These are phyloP conservation scores for Trichoderma oligosporum DNA, from an alignment of 2,329 filamentous ascomycete genomes.

Conservation along the genomic window DNA sequence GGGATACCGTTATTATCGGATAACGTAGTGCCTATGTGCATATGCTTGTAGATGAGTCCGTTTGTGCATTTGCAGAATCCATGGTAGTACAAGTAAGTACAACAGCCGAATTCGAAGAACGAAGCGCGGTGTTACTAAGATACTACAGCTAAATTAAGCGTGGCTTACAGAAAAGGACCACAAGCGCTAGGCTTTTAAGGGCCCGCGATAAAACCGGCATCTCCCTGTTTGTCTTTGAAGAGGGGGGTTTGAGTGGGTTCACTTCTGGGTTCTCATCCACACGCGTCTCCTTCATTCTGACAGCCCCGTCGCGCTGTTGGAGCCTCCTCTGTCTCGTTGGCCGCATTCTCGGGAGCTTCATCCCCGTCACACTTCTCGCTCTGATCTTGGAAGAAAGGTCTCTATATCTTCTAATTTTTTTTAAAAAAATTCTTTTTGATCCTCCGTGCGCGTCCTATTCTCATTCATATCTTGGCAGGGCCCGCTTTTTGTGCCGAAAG, in stretches of 20 bases:
- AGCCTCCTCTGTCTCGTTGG: not conserved
- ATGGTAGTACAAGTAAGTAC: not conserved
- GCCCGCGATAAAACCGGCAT: constrained; percentile 11
- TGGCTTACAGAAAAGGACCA: not conserved
- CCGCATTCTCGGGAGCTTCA: not conserved
- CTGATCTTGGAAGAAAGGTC: not conserved
- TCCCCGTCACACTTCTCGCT: not conserved
- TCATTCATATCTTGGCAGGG: not conserved
- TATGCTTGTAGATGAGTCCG: too few species aligned
- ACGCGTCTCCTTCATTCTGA: constrained; percentile 18
- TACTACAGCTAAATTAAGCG: not conserved
- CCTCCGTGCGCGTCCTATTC: not conserved
- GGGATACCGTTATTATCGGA: not conserved
- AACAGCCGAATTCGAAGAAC: not conserved
- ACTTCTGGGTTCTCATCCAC: constrained; percentile 15
- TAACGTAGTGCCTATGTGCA: too few species aligned
- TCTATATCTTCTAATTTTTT: not conserved
- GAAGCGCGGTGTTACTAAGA: not conserved
- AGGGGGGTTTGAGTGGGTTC: too few species aligned
- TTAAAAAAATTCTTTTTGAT: too few species aligned
- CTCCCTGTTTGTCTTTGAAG: constrained; percentile 17
- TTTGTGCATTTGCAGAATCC: too few species aligned
- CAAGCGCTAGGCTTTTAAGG: constrained; percentile 17
- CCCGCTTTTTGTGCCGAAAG: not conserved
- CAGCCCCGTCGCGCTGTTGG: constrained; percentile 14